Base-by-base conservation (phyloP, 768 basidiomycete species). In the Boletus insuetus region DNA sequence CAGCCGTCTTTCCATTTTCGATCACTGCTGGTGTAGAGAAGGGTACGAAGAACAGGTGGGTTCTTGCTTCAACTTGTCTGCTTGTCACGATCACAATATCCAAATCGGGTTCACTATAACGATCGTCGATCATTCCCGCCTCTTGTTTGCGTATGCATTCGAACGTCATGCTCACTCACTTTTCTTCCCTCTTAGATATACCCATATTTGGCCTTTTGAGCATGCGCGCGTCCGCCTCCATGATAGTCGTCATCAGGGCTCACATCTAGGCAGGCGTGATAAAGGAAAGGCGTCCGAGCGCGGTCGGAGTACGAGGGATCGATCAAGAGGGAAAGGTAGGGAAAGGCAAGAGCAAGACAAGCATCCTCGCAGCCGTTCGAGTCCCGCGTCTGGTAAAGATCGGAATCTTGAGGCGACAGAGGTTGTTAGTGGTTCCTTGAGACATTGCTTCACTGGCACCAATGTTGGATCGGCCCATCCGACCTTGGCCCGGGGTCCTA, bases 181-280 rank as follows among this genome's bases (percentile, higher is more conserved):
- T 47, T 48, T 26, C 26, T 40, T 26, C 24, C 26, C 39, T 31
- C 26, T 17, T 58, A 94, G 93, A 58, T 98, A 97, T 74, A 87
- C 89, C 55, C 89, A 98, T 68, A 97, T 98, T 54, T 98, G 94
- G 92, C 96, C 96, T 0, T 98, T 94, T 60, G 94, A 96, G 66
- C 93, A 95, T 65, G 89, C 95, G 20, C 86, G 96, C 38, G 94
- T 98, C 5, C 80, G 87, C 45, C 76, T 98, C 10, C 71, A 71
- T 22, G 71, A 71, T 42, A 56, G 49, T 75, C 79, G 55, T 65
- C 67, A 56, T 62, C 69, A 60, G 43, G 70, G 69, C 22, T 72
- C 67, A 17, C 66, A 70, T 49, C 49, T 26, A 3, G 59, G 64
- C 31, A 72, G 56, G 51, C 61, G 65, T 22, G 57, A 57, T 26